These are phyloP conservation scores for Pichia sp. DNA, from an alignment of 1,139 yeast species.

Conservation along the genomic window DNA sequence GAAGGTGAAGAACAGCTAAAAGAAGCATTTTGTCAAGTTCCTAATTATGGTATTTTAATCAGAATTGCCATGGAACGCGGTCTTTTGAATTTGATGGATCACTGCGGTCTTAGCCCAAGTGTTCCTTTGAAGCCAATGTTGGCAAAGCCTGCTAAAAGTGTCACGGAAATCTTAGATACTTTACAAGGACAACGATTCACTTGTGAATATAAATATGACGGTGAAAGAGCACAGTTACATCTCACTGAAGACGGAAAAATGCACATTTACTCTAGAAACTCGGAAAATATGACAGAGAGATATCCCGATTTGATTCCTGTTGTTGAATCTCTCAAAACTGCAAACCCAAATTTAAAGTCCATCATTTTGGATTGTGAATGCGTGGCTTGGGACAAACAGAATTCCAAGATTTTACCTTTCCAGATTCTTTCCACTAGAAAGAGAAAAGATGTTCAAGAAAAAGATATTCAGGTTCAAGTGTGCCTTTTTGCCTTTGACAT, in stretches of 20 bases:
- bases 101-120: constrained; percentile 79
- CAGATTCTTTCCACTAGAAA: constrained; percentile 90
- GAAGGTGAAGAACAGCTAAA: constrained; percentile 72
- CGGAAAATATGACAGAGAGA: constrained; percentile 94
- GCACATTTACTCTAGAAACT: constrained; percentile 81
- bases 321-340: constrained; percentile 48
- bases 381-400: constrained; percentile 91
- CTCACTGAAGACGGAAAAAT: constrained; percentile 58
- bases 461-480: constrained; percentile 82
- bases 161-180: constrained; percentile 81
- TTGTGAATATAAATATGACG: constrained; percentile 95
- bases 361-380: constrained; percentile 93
- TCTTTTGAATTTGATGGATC: constrained; percentile 51
- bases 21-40: constrained; percentile 86
- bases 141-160: constrained; percentile 94
- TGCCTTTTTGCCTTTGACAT: constrained; percentile 91
- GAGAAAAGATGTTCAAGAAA: constrained; percentile 83
- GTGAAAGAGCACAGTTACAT: constrained; percentile 96
- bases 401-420: constrained; percentile 76
- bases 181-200: constrained; percentile 83
- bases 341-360: constrained; percentile 33
- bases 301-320: constrained; percentile 84
- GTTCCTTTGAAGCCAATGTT: constrained; percentile 96
- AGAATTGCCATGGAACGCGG: constrained; percentile 61
- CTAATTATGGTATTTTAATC: constrained; percentile 78